Evolutionary conservation across 306 rosid genomes (phyloP).

Genomic region (Casuarina equisetifolia): DNA sequence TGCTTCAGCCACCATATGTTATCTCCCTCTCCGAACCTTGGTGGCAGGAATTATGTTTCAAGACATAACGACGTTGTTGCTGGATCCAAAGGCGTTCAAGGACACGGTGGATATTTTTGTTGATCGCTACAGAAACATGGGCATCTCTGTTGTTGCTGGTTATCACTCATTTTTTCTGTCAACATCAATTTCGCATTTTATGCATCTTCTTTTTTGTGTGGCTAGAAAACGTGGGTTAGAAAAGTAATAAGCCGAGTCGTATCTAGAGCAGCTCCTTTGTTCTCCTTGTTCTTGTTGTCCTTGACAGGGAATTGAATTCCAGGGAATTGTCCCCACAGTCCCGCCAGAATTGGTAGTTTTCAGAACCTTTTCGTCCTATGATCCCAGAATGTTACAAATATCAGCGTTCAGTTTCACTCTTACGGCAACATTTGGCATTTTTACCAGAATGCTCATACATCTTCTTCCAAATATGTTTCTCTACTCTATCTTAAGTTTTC

Average conservation of each 20-base stretch:
- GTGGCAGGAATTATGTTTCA: constrained; percentile 94
- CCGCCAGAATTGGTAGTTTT: background rate
- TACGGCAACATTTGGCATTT: background rate
- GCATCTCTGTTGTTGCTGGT: constrained; percentile 97
- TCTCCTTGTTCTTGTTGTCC: background rate
- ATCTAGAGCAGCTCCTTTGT: background rate
- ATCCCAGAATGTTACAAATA: background rate
- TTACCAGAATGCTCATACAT: background rate
- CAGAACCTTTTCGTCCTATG: background rate
- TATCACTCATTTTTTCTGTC: constrained; percentile 6
- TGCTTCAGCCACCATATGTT: background rate
- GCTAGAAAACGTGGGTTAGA: background rate
- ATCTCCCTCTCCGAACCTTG: background rate
- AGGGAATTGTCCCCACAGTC: background rate
- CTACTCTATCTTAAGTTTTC: background rate
- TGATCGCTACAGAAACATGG: constrained; percentile 98
- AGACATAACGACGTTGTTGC: constrained; percentile 96
- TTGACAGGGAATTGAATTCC: background rate
- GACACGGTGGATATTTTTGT: constrained; percentile 93
- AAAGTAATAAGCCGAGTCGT: background rate
- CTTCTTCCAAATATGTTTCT: too few species aligned
- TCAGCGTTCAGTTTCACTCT: background rate
- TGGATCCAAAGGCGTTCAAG: constrained; percentile 94
- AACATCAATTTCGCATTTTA: background rate
- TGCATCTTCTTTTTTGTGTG: background rate